Conservation (phyloP, 768 basidiomycete species). For the Leccinum obscurum region DNA sequence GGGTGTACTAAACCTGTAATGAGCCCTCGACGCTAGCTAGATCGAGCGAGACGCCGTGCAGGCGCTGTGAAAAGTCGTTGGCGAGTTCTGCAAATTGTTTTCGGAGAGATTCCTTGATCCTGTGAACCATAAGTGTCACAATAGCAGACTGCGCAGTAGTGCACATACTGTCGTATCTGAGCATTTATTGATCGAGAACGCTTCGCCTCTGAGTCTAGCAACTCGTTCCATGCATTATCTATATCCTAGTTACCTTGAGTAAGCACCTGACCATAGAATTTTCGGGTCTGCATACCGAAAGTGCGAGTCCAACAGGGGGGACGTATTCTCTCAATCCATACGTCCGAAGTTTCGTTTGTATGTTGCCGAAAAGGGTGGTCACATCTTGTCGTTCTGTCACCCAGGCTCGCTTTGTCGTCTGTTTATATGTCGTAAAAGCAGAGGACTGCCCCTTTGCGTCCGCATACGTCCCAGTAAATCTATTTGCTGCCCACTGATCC, state of each 20-base stretch:
- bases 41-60: slow-evolving; percentile 67
- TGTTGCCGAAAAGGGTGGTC: slow-evolving; percentile 84
- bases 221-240: slow-evolving; percentile 71
- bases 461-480: slow-evolving; percentile 71
- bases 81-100: slow-evolving; percentile 77
- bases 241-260: slow-evolving; percentile 50
- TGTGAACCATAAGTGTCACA: slow-evolving; percentile 29
- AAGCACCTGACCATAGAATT: slow-evolving; percentile 3
- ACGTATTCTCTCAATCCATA: slow-evolving; percentile 85
- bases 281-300: slow-evolving; percentile 42
- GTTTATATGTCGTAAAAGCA: slow-evolving; percentile 78
- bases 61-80: slow-evolving; percentile 68
- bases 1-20: slow-evolving; percentile 54
- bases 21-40: slow-evolving; percentile 76
- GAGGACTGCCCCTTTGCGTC: slow-evolving; percentile 79
- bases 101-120: slow-evolving; percentile 80
- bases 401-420: slow-evolving; percentile 83
- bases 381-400: slow-evolving; percentile 89
- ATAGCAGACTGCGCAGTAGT: not conserved
- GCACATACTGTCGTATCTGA: slow-evolving; percentile 73
- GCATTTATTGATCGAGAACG: slow-evolving; percentile 85
- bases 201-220: slow-evolving; percentile 73
- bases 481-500: slow-evolving; percentile 63
- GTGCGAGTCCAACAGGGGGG: slow-evolving; percentile 68
- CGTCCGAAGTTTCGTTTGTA: slow-evolving; percentile 91